Evolutionary conservation across 139 green algal species (phyloP).

Genomic region (Tetradesmus lagerheimii): DNA sequence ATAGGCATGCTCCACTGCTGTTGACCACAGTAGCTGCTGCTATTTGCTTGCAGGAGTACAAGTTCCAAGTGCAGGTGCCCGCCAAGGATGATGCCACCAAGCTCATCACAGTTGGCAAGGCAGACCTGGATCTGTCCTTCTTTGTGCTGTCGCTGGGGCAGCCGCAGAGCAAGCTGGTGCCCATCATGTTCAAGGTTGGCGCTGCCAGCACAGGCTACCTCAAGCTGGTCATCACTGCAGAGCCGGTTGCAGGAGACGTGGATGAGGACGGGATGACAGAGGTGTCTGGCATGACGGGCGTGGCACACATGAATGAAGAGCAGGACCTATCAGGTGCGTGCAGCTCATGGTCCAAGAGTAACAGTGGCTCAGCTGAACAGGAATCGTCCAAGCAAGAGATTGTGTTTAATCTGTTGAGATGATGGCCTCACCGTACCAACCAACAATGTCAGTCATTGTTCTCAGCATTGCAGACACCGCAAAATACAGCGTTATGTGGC

Average conservation of each 20-base stretch:
- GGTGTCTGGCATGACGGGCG: constrained; percentile 63
- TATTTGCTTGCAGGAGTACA: constrained; percentile 61
- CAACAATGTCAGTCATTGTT: too few species aligned
- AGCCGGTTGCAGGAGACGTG: constrained; percentile 35
- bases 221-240: constrained; percentile 53
- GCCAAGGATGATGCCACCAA: constrained; percentile 36
- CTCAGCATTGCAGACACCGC: too few species aligned
- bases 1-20: background rate
- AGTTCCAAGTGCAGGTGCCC: constrained; percentile 69
- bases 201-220: constrained; percentile 59
- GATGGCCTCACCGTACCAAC: too few species aligned
- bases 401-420: too few species aligned
- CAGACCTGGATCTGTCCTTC: constrained; percentile 60
- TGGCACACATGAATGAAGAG: constrained; percentile 40
- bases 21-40: background rate
- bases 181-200: constrained; percentile 59
- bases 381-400: too few species aligned
- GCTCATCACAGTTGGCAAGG: constrained; percentile 61
- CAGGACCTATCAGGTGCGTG: constrained; percentile 61
- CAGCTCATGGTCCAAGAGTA: background rate
- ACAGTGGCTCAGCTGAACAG: background rate
- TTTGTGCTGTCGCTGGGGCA: constrained; percentile 32
- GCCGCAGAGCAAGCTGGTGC: constrained; percentile 46
- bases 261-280: constrained; percentile 61
- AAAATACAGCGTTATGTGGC: too few species aligned